Conservation (phyloP, 139 green algal genomes). For the Haematococcus sp. region DNA sequence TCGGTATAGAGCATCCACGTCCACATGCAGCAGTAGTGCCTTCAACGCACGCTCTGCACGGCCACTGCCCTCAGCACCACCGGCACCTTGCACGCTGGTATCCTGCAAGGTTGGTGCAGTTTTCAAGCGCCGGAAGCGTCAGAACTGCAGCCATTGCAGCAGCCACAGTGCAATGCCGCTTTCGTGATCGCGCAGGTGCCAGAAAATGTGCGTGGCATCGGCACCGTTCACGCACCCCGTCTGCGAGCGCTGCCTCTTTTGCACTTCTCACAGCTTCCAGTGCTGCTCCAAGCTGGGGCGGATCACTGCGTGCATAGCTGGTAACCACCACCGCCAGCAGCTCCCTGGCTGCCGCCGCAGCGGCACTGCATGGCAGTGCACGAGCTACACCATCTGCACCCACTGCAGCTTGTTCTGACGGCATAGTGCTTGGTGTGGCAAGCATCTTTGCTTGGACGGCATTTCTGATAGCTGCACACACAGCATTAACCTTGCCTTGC, state of each 20-base stretch:
- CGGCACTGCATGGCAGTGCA: not conserved
- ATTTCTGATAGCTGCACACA: slow-evolving; percentile 44
- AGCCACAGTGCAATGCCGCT: too few relatives aligned
- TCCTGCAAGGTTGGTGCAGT: too few relatives aligned
- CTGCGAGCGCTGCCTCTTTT: slow-evolving; percentile 60
- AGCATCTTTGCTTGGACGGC: slow-evolving; percentile 20
- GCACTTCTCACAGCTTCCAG: slow-evolving; percentile 60
- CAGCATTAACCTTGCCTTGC: slow-evolving; percentile 43
- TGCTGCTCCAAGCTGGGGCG: slow-evolving; percentile 68
- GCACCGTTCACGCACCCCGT: too few relatives aligned
- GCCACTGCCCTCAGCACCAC: not conserved
- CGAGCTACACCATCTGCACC: not conserved
- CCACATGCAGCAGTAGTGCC: slow-evolving; percentile 81
- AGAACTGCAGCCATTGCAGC: too few relatives aligned
- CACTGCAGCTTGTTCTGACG: not conserved
- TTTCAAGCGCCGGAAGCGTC: too few relatives aligned
- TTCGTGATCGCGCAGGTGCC: too few relatives aligned
- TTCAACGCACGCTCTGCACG: slow-evolving; percentile 71
- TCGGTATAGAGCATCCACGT: slow-evolving; percentile 80
- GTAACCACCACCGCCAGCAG: slow-evolving; percentile 60
- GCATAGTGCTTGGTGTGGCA: not conserved
- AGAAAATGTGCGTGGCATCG: too few relatives aligned
- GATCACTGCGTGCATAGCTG: slow-evolving; percentile 46
- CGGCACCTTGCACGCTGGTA: not conserved
- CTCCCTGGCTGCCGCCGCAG: slow-evolving; percentile 20